A percentile compares a stretch with the other conserved stretches of the same genome.
These are phyloP conservation scores for Epichloe brachyelytri DNA, from an alignment of 2,329 filamentous ascomycete species.

Conservation along the genomic window DNA sequence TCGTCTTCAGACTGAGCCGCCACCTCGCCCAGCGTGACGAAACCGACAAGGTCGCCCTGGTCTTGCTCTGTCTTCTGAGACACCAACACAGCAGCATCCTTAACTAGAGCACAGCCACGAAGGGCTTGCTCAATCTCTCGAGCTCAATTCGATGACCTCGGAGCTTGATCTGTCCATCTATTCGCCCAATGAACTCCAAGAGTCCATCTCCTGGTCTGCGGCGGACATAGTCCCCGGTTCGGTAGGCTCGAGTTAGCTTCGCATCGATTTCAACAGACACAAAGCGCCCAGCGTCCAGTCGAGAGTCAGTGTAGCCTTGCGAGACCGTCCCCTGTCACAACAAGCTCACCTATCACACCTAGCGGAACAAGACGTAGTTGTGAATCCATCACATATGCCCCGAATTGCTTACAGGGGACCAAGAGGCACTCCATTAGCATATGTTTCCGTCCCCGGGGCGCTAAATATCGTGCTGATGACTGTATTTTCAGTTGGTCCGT, in stretches of 20 bases:
- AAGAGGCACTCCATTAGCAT: not conserved
- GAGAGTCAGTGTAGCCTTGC: constrained; percentile 12
- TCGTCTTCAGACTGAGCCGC: not conserved
- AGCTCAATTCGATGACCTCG: constrained; percentile 19
- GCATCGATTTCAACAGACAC: constrained; percentile 6
- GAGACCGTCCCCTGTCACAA: constrained; percentile 15
- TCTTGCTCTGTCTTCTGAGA: not conserved
- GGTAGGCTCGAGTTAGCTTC: constrained; percentile 9
- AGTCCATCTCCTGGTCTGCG: constrained; percentile 11
- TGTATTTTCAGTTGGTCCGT: not conserved
- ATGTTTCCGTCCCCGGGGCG: not conserved
- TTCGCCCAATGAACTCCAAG: constrained; percentile 16
- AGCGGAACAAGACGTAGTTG: constrained; percentile 11
- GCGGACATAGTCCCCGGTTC: constrained; percentile 16
- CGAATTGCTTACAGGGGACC: not conserved
- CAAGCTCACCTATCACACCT: constrained; percentile 16
- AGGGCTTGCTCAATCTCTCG: constrained; percentile 15
- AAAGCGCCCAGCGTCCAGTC: constrained; percentile 8
- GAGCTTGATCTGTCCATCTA: constrained; percentile 18
- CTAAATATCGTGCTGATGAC: not conserved
- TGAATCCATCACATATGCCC: constrained; percentile 13
- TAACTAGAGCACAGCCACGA: constrained; percentile 5
- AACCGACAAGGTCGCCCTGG: not conserved
- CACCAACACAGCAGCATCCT: constrained; percentile 10
- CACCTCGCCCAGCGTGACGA: not conserved